Evolutionary conservation across 2,329 filamentous ascomycete genomes (phyloP).

Genomic region (Calonectria montana): DNA sequence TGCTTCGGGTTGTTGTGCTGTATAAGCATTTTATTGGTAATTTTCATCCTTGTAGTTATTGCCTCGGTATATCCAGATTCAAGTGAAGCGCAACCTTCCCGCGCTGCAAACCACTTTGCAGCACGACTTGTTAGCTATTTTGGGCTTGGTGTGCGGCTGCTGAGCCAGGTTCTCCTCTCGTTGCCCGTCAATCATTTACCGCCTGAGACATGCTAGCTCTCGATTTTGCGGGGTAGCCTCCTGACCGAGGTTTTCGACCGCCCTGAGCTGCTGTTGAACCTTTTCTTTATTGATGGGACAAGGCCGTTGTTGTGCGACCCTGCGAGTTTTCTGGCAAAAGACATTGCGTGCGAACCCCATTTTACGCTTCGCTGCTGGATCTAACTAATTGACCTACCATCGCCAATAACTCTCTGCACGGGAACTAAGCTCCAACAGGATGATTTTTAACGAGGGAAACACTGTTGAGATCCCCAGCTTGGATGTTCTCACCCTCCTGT

Average conservation of each 20-base stretch:
- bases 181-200: background rate
- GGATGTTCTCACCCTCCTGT: constrained; percentile 57
- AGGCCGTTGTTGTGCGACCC: background rate
- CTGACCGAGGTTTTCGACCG: background rate
- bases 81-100: background rate
- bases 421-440: constrained; percentile 12
- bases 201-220: background rate
- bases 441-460: constrained; percentile 52
- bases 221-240: constrained; percentile 15
- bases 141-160: background rate
- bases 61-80: constrained; percentile 3
- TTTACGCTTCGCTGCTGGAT: background rate
- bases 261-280: background rate
- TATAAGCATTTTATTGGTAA: background rate
- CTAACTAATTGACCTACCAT: background rate
- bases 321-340: background rate
- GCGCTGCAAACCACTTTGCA: background rate
- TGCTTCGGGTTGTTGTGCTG: background rate
- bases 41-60: background rate
- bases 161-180: background rate
- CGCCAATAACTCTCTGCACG: background rate
- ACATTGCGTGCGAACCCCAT: background rate
- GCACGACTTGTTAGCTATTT: background rate
- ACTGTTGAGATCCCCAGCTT: constrained; percentile 50
- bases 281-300: background rate